phyloP scores from a whole-genome alignment of 2,329 filamentous ascomycete genomes.

The Aspergillus sp. region DNA sequence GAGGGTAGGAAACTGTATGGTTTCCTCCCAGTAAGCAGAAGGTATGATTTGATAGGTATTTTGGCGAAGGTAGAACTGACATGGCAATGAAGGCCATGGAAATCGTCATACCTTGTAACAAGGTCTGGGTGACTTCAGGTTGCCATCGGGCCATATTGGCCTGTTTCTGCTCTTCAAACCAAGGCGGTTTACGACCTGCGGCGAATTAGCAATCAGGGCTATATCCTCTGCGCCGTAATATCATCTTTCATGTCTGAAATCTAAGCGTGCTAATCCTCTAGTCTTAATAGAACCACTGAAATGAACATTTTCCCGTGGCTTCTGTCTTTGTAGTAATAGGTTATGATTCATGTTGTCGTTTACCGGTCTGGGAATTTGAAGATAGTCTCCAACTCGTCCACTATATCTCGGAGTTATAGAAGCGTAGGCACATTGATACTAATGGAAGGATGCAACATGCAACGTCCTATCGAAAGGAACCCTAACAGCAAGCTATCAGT shows the following conservation, averaged over 20 bases:
- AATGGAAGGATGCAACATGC: conserved; percentile 52
- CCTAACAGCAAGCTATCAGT: conserved; percentile 55
- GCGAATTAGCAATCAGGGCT: not conserved
- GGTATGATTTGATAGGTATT: too few relatives aligned
- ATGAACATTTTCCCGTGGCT: conserved; percentile 46
- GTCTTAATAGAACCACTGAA: conserved; percentile 42
- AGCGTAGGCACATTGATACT: conserved; percentile 52
- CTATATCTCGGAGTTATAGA: conserved; percentile 55
- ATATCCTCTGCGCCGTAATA: conserved; percentile 23
- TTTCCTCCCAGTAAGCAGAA: not conserved
- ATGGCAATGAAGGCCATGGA: conserved; percentile 57
- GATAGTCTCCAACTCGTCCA: conserved; percentile 55
- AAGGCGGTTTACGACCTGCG: conserved; percentile 54
- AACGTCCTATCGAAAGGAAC: conserved; percentile 53
- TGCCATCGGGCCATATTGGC: conserved; percentile 56
- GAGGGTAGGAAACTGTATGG: conserved; percentile 47
- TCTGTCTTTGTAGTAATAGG: conserved; percentile 22
- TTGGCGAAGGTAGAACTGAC: conserved; percentile 12
- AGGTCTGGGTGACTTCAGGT: conserved; percentile 54
- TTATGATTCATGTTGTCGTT: conserved; percentile 34
- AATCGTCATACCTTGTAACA: conserved; percentile 54
- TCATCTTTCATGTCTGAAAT: conserved; percentile 51
- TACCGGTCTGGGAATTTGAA: conserved; percentile 52
- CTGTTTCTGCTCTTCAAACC: conserved; percentile 58
- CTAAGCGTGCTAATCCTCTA: conserved; percentile 50